Conservation (phyloP, 257 asterid species). For the Salvia miltiorrhiza region DNA sequence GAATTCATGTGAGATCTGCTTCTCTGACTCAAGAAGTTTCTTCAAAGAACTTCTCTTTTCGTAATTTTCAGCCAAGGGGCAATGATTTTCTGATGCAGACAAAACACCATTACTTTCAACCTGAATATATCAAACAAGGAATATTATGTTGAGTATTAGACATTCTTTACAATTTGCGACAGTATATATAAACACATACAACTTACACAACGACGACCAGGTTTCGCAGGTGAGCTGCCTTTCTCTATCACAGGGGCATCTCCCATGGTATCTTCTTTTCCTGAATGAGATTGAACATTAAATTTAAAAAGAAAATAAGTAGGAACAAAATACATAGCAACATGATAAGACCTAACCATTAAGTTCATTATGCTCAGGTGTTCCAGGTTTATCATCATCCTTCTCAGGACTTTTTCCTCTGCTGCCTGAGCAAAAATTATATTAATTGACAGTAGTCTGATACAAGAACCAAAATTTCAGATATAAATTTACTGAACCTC, state of each 20-base stretch:
- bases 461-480: conserved; percentile 16
- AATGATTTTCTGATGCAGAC: conserved; percentile 41
- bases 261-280: conserved; percentile 36
- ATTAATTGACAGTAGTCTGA: conserved; percentile 26
- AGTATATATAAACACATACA: conserved; percentile 84
- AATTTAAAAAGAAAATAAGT: conserved; percentile 7
- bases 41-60: conserved; percentile 36
- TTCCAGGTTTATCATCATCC: conserved; percentile 31
- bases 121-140: conserved; percentile 46
- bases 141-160: conserved; percentile 52
- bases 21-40: conserved; percentile 44
- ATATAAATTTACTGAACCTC: conserved; percentile 9
- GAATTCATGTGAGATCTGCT: conserved; percentile 47
- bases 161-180: conserved; percentile 35
- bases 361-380: conserved; percentile 27
- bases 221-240: conserved; percentile 42
- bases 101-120: conserved; percentile 74
- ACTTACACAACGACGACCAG: conserved; percentile 99
- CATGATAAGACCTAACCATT: conserved; percentile 35
- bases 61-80: conserved; percentile 35
- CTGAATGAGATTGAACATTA: conserved; percentile 36
- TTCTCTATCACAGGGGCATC: conserved; percentile 30
- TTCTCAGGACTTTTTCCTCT: conserved; percentile 44
- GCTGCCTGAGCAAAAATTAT: conserved; percentile 48
- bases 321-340: conserved; percentile 6